phyloP scores from a whole-genome alignment of 371 early-diverging fungal genomes.

The Mucor piriformis region DNA sequence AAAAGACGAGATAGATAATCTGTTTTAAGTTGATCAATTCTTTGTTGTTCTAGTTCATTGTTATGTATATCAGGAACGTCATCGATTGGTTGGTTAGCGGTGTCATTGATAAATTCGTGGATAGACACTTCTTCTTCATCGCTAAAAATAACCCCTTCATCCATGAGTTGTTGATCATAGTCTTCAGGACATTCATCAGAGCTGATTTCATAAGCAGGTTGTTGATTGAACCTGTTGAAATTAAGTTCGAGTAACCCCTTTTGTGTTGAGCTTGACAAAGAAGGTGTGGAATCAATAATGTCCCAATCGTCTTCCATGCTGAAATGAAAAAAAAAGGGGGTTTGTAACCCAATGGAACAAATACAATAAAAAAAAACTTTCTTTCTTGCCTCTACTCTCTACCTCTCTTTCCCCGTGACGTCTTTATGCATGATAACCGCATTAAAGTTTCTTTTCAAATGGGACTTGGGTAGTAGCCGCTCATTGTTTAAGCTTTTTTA shows the following conservation, averaged over 20 bases:
- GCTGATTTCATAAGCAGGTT: background rate
- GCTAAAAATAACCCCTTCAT: background rate
- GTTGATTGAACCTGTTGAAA: slow-evolving; percentile 2
- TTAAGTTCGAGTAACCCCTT: background rate
- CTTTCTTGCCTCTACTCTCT: background rate
- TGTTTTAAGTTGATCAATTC: slow-evolving; percentile 4
- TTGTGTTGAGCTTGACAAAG: background rate
- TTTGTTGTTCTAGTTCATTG: slow-evolving; percentile 8
- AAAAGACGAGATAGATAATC: background rate
- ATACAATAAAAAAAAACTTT: background rate
- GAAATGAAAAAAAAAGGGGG: background rate
- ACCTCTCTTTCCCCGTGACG: background rate
- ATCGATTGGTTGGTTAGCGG: background rate
- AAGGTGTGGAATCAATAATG: slow-evolving; percentile 6
- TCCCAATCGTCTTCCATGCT: slow-evolving; percentile 18
- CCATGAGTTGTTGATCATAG: background rate
- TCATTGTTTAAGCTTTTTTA: no score
- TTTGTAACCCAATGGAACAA: no score
- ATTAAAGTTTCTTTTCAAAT: background rate
- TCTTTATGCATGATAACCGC: background rate
- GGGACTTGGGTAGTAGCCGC: background rate
- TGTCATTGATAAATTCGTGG: slow-evolving; percentile 4
- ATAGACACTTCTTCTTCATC: no score
- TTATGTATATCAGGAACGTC: background rate
- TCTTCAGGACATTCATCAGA: background rate